Percentiles rank a stretch among this genome's conserved stretches.
phyloP scores from a whole-genome alignment of 2,329 filamentous ascomycete genomes.

The Sporothrix schenckii region DNA sequence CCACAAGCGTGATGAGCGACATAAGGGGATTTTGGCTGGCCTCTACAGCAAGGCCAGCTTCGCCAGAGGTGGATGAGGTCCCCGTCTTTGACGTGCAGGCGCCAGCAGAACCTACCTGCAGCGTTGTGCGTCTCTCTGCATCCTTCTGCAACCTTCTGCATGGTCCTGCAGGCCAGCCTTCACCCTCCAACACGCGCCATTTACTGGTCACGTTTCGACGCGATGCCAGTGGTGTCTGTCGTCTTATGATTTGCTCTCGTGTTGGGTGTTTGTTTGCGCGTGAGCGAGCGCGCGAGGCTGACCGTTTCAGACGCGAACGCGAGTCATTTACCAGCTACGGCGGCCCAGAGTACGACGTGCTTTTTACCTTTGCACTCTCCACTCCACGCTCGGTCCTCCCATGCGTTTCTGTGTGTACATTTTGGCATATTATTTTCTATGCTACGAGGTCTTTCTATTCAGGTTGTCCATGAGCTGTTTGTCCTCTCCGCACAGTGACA shows the following conservation, averaged over 20 bases:
- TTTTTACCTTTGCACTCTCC: no score
- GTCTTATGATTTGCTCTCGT: not conserved
- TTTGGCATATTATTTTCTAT: not conserved
- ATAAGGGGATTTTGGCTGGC: no score
- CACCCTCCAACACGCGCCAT: not conserved
- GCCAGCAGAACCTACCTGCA: not conserved
- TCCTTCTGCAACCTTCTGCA: not conserved
- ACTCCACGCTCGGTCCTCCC: not conserved
- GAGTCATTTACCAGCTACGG: not conserved
- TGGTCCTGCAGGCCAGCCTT: not conserved
- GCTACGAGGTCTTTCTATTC: no score
- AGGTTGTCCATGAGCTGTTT: not conserved
- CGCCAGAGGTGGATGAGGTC: not conserved
- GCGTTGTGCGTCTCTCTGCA: not conserved
- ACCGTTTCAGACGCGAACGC: not conserved
- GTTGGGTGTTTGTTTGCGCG: not conserved
- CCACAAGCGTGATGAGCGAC: no score
- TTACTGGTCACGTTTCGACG: conserved; percentile 9
- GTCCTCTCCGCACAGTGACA: not conserved
- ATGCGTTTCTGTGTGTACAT: not conserved
- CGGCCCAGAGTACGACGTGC: not conserved
- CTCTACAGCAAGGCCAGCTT: not conserved
- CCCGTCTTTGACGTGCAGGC: not conserved
- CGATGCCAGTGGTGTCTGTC: not conserved
- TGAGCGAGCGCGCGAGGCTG: not conserved